phyloP scores from a whole-genome alignment of 345 rosid genomes.

The Pugionium cornutum region DNA sequence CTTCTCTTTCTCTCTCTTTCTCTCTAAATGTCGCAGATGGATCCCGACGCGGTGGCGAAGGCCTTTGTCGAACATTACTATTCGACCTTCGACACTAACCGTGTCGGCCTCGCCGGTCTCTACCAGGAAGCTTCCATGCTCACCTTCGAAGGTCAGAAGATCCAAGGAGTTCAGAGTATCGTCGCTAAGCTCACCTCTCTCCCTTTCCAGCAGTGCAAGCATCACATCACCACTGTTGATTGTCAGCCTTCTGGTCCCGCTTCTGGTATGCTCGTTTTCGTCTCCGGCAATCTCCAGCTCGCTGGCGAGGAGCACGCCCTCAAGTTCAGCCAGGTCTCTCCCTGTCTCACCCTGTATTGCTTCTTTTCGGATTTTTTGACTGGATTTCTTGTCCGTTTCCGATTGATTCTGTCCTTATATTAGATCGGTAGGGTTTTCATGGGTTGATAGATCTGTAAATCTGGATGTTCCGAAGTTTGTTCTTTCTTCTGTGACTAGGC shows the following conservation, averaged over 20 bases:
- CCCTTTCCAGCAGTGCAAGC: constrained; percentile 95
- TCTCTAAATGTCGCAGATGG: constrained; percentile 51
- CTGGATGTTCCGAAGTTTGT: background rate
- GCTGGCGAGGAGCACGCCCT: constrained; percentile 91
- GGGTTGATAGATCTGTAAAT: background rate
- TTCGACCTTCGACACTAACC: constrained; percentile 72
- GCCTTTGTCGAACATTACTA: constrained; percentile 96
- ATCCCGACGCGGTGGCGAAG: constrained; percentile 77
- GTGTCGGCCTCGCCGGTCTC: constrained; percentile 60
- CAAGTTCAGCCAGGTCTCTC: constrained; percentile 71
- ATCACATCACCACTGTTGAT: constrained; percentile 77
- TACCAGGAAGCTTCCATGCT: constrained; percentile 89
- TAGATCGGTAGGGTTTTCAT: constrained; percentile 16
- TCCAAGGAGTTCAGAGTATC: constrained; percentile 75
- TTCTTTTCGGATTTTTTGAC: background rate
- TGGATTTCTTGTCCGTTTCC: background rate
- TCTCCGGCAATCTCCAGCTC: constrained; percentile 56
- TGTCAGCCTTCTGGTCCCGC: constrained; percentile 98
- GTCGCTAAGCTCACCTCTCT: constrained; percentile 78
- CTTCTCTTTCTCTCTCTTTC: background rate
- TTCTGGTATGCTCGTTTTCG: constrained; percentile 74
- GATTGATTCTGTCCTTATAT: background rate
- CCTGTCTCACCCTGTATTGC: background rate
- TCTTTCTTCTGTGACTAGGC: too few relatives aligned
- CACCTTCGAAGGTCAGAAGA: constrained; percentile 94